A percentile compares a stretch with the other conserved stretches of the same genome.
phyloP scores from a whole-genome alignment of 768 basidiomycete species.

The Xerocomellus amylosporus region DNA sequence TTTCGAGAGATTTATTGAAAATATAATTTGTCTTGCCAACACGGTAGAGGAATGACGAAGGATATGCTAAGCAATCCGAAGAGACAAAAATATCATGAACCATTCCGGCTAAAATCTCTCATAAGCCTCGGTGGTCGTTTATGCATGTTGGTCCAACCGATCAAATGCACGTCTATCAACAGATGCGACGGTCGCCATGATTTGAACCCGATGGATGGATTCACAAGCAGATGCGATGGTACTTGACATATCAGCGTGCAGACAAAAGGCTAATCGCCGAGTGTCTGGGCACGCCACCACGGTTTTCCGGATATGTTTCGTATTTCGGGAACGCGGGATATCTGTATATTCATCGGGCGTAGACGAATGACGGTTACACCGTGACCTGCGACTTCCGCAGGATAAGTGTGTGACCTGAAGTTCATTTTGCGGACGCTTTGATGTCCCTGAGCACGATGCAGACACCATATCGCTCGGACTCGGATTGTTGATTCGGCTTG shows the following conservation, averaged over 20 bases:
- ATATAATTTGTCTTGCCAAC: neutral
- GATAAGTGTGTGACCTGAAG: conserved; percentile 1
- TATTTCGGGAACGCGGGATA: neutral
- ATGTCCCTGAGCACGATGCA: conserved; percentile 7
- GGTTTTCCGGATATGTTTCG: conserved; percentile 5
- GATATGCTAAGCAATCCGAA: neutral
- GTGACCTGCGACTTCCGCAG: neutral
- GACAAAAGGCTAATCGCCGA: neutral
- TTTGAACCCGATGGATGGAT: conserved; percentile 1
- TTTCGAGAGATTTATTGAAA: neutral
- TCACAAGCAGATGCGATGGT: neutral
- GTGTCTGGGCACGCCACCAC: neutral
- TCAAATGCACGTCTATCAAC: conserved; percentile 18
- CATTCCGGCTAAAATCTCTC: neutral
- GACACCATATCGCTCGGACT: conserved; percentile 13
- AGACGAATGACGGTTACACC: neutral
- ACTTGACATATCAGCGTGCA: neutral
- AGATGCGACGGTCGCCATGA: conserved; percentile 7
- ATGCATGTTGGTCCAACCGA: conserved; percentile 1
- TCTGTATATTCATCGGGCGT: conserved; percentile 4
- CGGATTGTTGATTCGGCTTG: conserved; percentile 6
- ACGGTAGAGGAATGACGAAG: neutral
- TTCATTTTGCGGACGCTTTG: conserved; percentile 12
- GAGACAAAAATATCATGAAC: neutral
- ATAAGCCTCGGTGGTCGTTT: neutral